Evolutionary conservation across 805 yeast species (phyloP).

Genomic region (Maudiozyma pseudohumilis): DNA sequence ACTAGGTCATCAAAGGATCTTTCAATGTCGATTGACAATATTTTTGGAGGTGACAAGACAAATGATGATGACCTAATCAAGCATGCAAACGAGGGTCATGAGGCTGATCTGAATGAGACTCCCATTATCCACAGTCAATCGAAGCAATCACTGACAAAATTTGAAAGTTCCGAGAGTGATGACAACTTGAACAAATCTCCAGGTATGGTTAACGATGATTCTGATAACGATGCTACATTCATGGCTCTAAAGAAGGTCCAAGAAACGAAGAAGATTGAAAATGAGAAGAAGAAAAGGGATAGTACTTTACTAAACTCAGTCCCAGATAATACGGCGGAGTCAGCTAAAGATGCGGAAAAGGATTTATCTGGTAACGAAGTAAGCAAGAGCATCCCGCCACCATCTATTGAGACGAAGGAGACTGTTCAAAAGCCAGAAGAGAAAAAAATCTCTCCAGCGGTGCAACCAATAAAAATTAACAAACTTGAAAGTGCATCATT

Average conservation of each 20-base stretch:
- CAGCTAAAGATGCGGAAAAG: too few relatives aligned
- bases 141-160: constrained; percentile 1
- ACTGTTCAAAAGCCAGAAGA: neutral
- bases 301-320: neutral
- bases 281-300: neutral
- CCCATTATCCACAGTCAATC: neutral
- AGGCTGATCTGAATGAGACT: neutral
- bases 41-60: constrained; percentile 18
- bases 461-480: constrained; percentile 3
- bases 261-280: constrained; percentile 3
- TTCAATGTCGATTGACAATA: constrained; percentile 17
- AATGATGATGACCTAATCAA: constrained; percentile 23
- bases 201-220: neutral
- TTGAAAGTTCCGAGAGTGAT: constrained; percentile 3
- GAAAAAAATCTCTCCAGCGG: neutral
- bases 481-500: constrained; percentile 1
- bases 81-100: constrained; percentile 8
- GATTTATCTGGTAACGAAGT: neutral
- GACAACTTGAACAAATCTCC: neutral
- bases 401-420: neutral
- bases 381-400: neutral
- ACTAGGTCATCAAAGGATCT: neutral
- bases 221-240: constrained; percentile 17
- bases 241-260: constrained; percentile 14
- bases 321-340: neutral